These are phyloP conservation scores for Phytophthora aleatoria DNA, from an alignment of 352 stramenopile species.

Conservation along the genomic window DNA sequence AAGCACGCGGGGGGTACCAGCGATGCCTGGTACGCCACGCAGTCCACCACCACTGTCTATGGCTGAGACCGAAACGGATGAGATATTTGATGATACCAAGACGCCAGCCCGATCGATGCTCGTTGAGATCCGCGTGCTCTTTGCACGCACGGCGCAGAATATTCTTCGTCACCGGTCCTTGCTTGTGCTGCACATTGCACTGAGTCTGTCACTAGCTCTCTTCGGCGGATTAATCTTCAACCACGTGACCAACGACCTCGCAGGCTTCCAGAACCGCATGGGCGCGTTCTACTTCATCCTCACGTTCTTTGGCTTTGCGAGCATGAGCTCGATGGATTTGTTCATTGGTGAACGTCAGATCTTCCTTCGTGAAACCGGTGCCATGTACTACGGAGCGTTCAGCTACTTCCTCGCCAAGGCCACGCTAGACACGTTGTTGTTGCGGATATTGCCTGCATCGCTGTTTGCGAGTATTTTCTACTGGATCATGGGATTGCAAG, in stretches of 20 bases:
- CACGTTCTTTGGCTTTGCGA: slow-evolving; percentile 87
- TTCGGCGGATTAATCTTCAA: slow-evolving; percentile 82
- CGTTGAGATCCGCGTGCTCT: slow-evolving; percentile 74
- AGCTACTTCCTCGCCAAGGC: slow-evolving; percentile 85
- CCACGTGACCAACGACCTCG: slow-evolving; percentile 80
- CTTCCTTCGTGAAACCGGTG: slow-evolving; percentile 78
- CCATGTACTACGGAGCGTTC: slow-evolving; percentile 79
- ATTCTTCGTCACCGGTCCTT: slow-evolving; percentile 77
- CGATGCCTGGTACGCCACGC: slow-evolving; percentile 23
- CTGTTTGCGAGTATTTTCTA: slow-evolving; percentile 89
- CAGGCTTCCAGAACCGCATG: slow-evolving; percentile 85
- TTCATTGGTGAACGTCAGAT: slow-evolving; percentile 80
- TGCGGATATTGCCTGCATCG: slow-evolving; percentile 73
- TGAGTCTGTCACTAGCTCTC: slow-evolving; percentile 66
- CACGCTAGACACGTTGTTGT: slow-evolving; percentile 69
- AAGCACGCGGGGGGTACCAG: slow-evolving; percentile 23
- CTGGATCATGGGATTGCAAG: slow-evolving; percentile 85
- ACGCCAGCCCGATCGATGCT: slow-evolving; percentile 45
- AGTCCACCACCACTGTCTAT: slow-evolving; percentile 27
- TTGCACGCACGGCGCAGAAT: slow-evolving; percentile 68
- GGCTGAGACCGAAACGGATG: slow-evolving; percentile 10
- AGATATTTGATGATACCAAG: slow-evolving; percentile 5
- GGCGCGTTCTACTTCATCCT: slow-evolving; percentile 88
- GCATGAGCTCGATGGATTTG: slow-evolving; percentile 85
- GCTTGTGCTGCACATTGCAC: slow-evolving; percentile 62